Percentiles rank a stretch among this genome's conserved stretches.
These are phyloP conservation scores for Clarkia xantiana DNA, from an alignment of 345 rosid genomes.

Conservation along the genomic window DNA sequence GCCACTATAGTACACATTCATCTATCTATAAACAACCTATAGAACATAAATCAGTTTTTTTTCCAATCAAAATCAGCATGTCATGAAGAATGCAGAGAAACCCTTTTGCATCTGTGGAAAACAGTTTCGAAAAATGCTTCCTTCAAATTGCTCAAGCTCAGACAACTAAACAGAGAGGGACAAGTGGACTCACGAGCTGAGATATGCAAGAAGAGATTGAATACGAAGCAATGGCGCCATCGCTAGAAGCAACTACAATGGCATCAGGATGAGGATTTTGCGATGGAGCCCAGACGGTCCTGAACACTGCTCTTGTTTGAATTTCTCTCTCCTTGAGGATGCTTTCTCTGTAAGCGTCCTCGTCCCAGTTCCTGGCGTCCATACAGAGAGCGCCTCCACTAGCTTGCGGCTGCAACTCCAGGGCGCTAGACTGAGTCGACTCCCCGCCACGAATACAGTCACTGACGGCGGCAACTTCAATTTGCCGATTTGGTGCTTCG, in stretches of 20 bases:
- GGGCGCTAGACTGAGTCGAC: too few relatives aligned
- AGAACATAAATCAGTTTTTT: background rate
- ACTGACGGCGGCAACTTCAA: too few relatives aligned
- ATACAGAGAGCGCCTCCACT: conserved; percentile 12
- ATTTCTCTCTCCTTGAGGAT: conserved; percentile 56
- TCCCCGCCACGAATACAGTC: too few relatives aligned
- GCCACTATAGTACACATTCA: too few relatives aligned
- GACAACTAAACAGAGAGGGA: background rate
- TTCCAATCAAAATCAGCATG: too few relatives aligned
- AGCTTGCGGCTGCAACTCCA: too few relatives aligned
- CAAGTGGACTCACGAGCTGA: conserved; percentile 21
- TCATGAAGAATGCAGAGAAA: too few relatives aligned
- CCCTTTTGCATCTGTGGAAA: background rate
- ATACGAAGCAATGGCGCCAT: conserved; percentile 66
- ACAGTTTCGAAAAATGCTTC: background rate
- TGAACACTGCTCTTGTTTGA: conserved; percentile 53
- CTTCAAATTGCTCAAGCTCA: background rate
- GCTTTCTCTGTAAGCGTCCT: conserved; percentile 51
- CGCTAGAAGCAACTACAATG: conserved; percentile 63
- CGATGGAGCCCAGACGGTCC: conserved; percentile 75
- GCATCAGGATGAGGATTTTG: conserved; percentile 34
- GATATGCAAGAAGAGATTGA: conserved; percentile 55
- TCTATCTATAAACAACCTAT: background rate
- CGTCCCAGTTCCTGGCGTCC: conserved; percentile 76
- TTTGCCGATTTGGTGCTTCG: too few relatives aligned